Evolutionary conservation across 192 early-diverging fungal genomes (phyloP).

Genomic region (Backusella tuberculispora): DNA sequence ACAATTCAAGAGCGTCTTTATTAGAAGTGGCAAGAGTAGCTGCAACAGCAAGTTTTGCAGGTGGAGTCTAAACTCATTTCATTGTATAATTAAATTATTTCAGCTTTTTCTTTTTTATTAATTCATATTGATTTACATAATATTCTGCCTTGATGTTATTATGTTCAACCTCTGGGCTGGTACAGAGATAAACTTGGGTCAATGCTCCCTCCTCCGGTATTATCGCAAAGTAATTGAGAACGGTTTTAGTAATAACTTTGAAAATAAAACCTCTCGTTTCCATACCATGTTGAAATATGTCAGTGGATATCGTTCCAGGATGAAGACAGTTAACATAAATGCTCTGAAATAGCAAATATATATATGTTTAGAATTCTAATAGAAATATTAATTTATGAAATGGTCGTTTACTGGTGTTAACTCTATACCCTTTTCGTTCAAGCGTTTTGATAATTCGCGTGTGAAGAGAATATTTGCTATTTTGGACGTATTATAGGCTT

Average conservation of each 20-base stretch:
- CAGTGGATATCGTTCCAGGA: conserved; percentile 30
- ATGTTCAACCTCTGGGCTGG: conserved; percentile 55
- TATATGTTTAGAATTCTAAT: background rate
- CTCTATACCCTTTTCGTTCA: background rate
- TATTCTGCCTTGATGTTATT: conserved; percentile 44
- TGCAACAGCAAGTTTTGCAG: conserved; percentile 6
- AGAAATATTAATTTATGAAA: too few relatives aligned
- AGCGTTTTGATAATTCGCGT: conserved; percentile 27
- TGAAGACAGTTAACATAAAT: conserved; percentile 35
- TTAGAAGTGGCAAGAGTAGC: background rate
- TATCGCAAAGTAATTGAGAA: conserved; percentile 26
- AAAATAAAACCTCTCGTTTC: too few relatives aligned
- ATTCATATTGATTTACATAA: conserved; percentile 24
- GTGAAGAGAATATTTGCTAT: conserved; percentile 36
- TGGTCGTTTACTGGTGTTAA: too few relatives aligned
- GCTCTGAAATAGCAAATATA: background rate
- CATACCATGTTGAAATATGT: conserved; percentile 3
- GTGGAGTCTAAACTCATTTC: conserved; percentile 12
- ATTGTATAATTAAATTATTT: background rate
- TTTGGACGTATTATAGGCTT: conserved; percentile 23
- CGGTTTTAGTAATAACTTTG: conserved; percentile 9
- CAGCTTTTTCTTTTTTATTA: background rate
- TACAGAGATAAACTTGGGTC: conserved; percentile 50
- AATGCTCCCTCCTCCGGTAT: conserved; percentile 47
- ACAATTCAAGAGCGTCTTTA: conserved; percentile 19